Conservation (phyloP, 768 basidiomycete species). For the Rhodotorula graminis region DNA sequence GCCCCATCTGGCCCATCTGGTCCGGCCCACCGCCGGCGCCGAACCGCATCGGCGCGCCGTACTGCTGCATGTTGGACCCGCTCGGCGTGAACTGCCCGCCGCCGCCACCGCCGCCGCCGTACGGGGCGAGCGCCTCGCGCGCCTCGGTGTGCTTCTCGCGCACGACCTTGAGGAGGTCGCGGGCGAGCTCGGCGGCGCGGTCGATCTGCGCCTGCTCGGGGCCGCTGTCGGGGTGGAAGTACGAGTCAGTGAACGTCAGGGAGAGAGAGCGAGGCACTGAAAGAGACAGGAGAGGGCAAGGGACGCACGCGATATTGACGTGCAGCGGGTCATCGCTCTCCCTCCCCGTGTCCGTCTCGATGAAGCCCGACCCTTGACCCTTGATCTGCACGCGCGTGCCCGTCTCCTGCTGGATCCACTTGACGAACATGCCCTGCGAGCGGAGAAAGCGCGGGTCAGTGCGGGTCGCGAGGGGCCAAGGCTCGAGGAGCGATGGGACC, state of each 20-base stretch:
- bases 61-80: constrained; percentile 2
- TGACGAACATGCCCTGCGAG: constrained; percentile 87
- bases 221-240: too few relatives aligned
- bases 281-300: background rate
- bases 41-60: constrained; percentile 19
- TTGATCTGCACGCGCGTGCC: constrained; percentile 96
- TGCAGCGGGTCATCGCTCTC: constrained; percentile 87
- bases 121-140: constrained; percentile 45
- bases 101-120: background rate
- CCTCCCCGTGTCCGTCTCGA: constrained; percentile 81
- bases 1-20: too few relatives aligned
- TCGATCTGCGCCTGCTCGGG: constrained; percentile 83
- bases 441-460: background rate
- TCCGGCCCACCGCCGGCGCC: background rate
- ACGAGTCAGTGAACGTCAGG: too few relatives aligned
- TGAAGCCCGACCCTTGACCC: constrained; percentile 87
- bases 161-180: constrained; percentile 86
- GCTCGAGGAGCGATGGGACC: background rate
- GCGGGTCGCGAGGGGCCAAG: too few relatives aligned
- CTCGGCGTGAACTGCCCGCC: constrained; percentile 4
- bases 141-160: constrained; percentile 81
- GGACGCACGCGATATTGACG: constrained; percentile 77
- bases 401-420: constrained; percentile 95
- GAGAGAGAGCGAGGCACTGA: background rate
- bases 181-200: constrained; percentile 77